Percentiles rank a stretch among this genome's conserved stretches.
Conservation (phyloP, 345 rosid species). For the Corchorus olitorius region DNA sequence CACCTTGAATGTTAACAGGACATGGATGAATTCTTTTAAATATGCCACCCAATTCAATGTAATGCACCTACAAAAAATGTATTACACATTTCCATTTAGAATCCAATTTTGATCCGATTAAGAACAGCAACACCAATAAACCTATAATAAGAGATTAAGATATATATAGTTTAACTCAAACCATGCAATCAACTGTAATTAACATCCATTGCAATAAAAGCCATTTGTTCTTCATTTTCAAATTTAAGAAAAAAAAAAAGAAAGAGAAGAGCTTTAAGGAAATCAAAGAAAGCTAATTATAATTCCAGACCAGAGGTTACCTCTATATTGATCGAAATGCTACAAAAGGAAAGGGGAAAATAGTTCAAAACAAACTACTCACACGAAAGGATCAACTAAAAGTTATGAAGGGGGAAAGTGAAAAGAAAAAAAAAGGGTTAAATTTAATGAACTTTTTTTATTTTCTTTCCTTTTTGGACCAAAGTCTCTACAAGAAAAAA, state of each 20-base stretch:
- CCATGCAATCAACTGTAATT: not conserved
- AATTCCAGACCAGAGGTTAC: not conserved
- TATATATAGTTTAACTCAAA: not conserved
- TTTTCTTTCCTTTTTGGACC: not conserved
- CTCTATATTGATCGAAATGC: not conserved
- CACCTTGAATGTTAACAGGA: too few relatives aligned
- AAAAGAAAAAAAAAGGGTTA: not conserved
- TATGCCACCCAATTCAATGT: not conserved
- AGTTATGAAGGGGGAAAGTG: not conserved
- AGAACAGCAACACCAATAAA: not conserved
- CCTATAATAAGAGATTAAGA: not conserved
- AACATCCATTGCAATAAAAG: not conserved
- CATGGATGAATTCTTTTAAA: not conserved
- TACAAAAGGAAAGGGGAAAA: not conserved
- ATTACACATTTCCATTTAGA: not conserved
- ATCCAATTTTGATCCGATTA: not conserved
- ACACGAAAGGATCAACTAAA: constrained; percentile 9
- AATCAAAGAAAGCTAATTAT: not conserved
- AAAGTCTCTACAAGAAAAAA: not conserved
- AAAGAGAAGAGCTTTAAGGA: not conserved
- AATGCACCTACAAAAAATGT: constrained; percentile 23
- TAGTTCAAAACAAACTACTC: not conserved
- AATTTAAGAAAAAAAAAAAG: not conserved
- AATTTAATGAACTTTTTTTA: not conserved
- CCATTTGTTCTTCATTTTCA: not conserved